Percentiles rank a stretch among this genome's conserved stretches.
These are phyloP conservation scores for Mucor mucedo DNA, from an alignment of 371 early-diverging fungal species.

Conservation along the genomic window DNA sequence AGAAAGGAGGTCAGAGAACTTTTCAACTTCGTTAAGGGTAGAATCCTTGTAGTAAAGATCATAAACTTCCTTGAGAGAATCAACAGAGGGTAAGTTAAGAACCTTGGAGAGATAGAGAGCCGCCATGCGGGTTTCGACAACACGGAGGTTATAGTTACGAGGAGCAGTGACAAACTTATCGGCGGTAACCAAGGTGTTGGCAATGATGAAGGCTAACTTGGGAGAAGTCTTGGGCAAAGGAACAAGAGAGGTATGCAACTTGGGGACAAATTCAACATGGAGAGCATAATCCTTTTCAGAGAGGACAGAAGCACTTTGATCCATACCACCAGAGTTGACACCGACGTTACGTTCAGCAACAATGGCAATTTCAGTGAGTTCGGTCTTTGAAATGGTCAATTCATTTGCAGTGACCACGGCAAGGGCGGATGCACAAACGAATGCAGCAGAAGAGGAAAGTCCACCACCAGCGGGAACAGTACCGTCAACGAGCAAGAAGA, in stretches of 20 bases:
- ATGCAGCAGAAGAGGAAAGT: conserved; percentile 85
- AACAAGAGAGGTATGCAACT: conserved; percentile 68
- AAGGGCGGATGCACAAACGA: conserved; percentile 80
- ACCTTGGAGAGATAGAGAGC: conserved; percentile 70
- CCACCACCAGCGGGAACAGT: conserved; percentile 88
- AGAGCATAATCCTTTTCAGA: conserved; percentile 73
- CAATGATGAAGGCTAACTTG: conserved; percentile 82
- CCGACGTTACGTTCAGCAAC: conserved; percentile 84
- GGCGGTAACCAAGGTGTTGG: conserved; percentile 86
- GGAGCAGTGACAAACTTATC: conserved; percentile 92
- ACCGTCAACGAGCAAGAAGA: conserved; percentile 76
- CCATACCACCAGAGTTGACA: conserved; percentile 90
- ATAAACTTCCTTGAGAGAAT: conserved; percentile 71
- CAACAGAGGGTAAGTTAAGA: conserved; percentile 48
- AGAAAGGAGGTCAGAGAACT: conserved; percentile 40
- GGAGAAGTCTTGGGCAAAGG: conserved; percentile 60
- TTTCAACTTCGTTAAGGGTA: conserved; percentile 38
- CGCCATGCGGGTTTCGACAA: conserved; percentile 90
- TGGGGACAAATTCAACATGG: conserved; percentile 87
- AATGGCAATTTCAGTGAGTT: conserved; percentile 79
- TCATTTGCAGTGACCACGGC: conserved; percentile 69
- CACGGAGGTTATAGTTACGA: conserved; percentile 90
- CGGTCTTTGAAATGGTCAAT: conserved; percentile 59
- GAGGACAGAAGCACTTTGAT: conserved; percentile 89
- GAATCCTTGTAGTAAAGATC: conserved; percentile 59